phyloP scores from a whole-genome alignment of 306 rosid genomes.

The Sophora flavescens region DNA sequence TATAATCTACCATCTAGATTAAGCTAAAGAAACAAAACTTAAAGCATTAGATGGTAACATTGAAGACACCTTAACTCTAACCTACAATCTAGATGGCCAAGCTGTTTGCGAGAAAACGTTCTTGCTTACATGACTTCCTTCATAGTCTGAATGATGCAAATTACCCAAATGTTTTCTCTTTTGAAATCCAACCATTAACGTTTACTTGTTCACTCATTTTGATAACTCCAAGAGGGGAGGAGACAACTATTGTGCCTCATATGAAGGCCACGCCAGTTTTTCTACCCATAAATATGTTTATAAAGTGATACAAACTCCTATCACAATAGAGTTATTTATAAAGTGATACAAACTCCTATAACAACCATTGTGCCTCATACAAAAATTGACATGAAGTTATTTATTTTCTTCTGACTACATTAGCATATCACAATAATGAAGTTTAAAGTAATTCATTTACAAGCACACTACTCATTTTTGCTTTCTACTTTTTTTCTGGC shows the following conservation, averaged over 20 bases:
- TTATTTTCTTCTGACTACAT: not conserved
- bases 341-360: too few relatives aligned
- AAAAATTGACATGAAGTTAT: not conserved
- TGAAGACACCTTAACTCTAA: constrained; percentile 10
- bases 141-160: constrained; percentile 11
- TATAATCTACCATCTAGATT: constrained; percentile 12
- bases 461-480: constrained; percentile 18
- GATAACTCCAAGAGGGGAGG: constrained; percentile 2
- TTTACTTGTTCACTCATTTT: constrained; percentile 1
- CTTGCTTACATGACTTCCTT: constrained; percentile 8
- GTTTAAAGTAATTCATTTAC: constrained; percentile 2
- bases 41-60: constrained; percentile 29
- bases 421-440: constrained; percentile 15
- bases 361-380: too few relatives aligned
- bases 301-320: constrained; percentile 7
- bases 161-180: constrained; percentile 1
- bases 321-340: not conserved
- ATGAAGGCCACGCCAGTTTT: constrained; percentile 33
- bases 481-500: constrained; percentile 1
- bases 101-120: constrained; percentile 22
- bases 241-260: constrained; percentile 14
- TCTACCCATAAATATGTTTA: not conserved
- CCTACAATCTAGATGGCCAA: constrained; percentile 1
- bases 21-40: constrained; percentile 26
- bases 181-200: not conserved